Conservation (phyloP, 2,329 filamentous ascomycete species). For the Talaromyces verruculosus region DNA sequence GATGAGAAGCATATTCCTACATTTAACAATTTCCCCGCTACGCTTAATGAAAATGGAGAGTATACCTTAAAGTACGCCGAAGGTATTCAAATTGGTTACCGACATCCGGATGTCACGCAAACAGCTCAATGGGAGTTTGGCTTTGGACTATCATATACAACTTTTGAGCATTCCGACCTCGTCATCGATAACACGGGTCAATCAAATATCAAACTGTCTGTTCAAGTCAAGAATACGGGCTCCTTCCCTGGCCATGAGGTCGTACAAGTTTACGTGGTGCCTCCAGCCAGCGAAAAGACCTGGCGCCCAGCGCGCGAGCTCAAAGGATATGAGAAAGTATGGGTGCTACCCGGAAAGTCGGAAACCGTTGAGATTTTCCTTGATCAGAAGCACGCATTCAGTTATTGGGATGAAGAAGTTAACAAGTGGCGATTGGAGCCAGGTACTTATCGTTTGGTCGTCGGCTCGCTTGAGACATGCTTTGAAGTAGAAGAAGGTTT, state of each 20-base stretch:
- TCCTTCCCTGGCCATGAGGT: conserved; percentile 66
- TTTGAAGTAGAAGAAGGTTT: not conserved
- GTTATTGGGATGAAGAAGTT: conserved; percentile 46
- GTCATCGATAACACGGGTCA: not conserved
- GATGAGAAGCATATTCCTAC: conserved; percentile 69
- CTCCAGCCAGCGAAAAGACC: conserved; percentile 33
- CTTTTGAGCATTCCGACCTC: conserved; percentile 52
- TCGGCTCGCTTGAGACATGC: conserved; percentile 29
- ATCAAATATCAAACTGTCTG: conserved; percentile 54
- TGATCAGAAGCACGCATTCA: conserved; percentile 38
- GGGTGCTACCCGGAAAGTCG: conserved; percentile 11
- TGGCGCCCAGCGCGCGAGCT: conserved; percentile 27
- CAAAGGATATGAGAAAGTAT: conserved; percentile 20
- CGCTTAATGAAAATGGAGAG: conserved; percentile 70
- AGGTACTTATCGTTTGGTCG: conserved; percentile 39
- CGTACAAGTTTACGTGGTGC: conserved; percentile 52
- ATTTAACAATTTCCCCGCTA: conserved; percentile 69
- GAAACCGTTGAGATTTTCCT: conserved; percentile 28
- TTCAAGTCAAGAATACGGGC: conserved; percentile 71
- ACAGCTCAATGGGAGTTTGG: conserved; percentile 73
- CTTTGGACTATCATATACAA: conserved; percentile 68
- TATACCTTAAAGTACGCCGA: conserved; percentile 73
- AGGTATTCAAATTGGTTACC: conserved; percentile 77
- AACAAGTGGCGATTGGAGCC: conserved; percentile 42
- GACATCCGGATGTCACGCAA: conserved; percentile 71